These are phyloP conservation scores for Leccinum longicurvipes DNA, from an alignment of 768 basidiomycete species.

Conservation along the genomic window DNA sequence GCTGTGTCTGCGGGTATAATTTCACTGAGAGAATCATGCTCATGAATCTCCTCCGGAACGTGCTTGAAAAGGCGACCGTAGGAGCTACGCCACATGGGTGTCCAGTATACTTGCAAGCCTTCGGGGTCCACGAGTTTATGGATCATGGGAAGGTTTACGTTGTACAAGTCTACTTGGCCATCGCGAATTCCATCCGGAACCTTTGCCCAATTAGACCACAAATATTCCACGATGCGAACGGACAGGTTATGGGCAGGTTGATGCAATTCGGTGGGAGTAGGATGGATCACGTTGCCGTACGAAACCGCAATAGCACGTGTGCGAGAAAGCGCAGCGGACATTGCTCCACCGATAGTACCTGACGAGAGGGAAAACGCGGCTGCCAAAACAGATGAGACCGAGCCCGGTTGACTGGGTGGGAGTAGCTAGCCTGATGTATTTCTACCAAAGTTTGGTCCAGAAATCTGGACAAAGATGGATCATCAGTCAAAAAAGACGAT, in stretches of 20 bases:
- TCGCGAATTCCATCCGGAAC: constrained; percentile 56
- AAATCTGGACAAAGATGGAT: constrained; percentile 48
- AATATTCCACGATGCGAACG: constrained; percentile 60
- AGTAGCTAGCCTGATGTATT: constrained; percentile 68
- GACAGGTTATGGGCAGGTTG: constrained; percentile 74
- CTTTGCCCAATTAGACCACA: constrained; percentile 85
- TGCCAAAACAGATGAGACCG: constrained; percentile 22
- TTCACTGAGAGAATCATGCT: constrained; percentile 38
- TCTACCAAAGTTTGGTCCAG: constrained; percentile 82
- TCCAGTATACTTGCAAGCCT: constrained; percentile 73
- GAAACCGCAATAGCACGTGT: constrained; percentile 82
- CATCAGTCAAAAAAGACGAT: background rate
- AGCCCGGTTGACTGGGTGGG: background rate
- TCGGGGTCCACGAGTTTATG: constrained; percentile 55
- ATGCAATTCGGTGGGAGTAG: constrained; percentile 55
- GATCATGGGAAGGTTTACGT: constrained; percentile 83
- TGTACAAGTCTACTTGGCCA: constrained; percentile 79
- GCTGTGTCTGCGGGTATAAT: background rate
- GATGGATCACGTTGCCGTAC: constrained; percentile 75
- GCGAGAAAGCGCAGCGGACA: constrained; percentile 71
- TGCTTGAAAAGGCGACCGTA: constrained; percentile 79
- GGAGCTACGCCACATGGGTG: constrained; percentile 79
- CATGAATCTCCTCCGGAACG: constrained; percentile 31
- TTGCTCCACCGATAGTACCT: constrained; percentile 88
- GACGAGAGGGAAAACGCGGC: constrained; percentile 89